Evolutionary conservation across 2,329 filamentous ascomycete species (phyloP), one percentile per base, ranked within the genome.

Genomic region (Colletotrichum lindemuthianum): DNA sequence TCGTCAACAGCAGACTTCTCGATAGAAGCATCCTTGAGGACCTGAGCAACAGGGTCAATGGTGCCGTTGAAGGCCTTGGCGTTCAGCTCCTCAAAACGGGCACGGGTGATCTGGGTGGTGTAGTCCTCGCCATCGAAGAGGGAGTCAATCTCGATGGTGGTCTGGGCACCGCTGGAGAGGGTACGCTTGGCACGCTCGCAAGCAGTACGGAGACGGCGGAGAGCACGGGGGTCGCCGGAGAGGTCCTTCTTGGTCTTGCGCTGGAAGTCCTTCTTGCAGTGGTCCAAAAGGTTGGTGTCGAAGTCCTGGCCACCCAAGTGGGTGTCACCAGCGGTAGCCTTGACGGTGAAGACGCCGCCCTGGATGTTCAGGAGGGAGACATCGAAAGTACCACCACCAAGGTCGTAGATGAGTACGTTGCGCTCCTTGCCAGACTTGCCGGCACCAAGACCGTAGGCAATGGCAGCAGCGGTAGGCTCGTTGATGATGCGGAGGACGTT

Each of bases 401-500:
- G 90, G 90, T 99, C 96, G 87, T 98, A 99, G 86, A 99, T 98
- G 72, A 99, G 88, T 76, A 99, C 95, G 80, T 98, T 97, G 77
- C 96, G 93, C 88, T 98, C 96, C 88, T 97, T 97, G 81, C 92
- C 92, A 59, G 92, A 92, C 88, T 97, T 97, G 85, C 93, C 93
- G 72, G 92, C 87, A 77, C 94, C 94, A 68, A 99, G 92, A 88
- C 96, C 96, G 82, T 99, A 99, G 74, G 96, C 96, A 75, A 98
- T 98, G 74, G 96, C 96, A 68, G 96, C 96, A 72, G 96, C 96
- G 69, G 96, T 99, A 67, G 96, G 96, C 87, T 99, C 96, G 89
- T 99, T 99, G 86, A 99, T 98, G 85, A 99, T 98, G 88, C 96
- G 94, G 81, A 99, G 94, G 73, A 99, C 93, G 84, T 98, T 97